These are phyloP conservation scores for Talaromyces liani DNA, from an alignment of 495 filamentous ascomycete genomes.

Conservation along the genomic window DNA sequence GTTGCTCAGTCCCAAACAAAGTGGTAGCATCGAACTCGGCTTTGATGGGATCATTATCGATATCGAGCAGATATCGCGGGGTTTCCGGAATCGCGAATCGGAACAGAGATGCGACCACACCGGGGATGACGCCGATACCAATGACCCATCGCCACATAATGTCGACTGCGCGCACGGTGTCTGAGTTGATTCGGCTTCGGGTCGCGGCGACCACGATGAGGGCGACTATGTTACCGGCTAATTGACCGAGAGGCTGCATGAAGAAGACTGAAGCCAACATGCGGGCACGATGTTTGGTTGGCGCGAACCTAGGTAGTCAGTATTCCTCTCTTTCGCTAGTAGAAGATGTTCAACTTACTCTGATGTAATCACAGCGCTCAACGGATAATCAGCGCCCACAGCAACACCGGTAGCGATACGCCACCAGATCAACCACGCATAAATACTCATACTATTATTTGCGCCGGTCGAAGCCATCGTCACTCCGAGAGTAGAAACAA, in stretches of 20 bases:
- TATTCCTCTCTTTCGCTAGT: conserved; percentile 1
- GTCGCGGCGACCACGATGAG: conserved; percentile 37
- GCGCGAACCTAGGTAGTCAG: conserved; percentile 42
- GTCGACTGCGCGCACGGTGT: conserved; percentile 33
- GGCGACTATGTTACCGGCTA: conserved; percentile 49
- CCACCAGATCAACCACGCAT: conserved; percentile 52
- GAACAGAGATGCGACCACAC: conserved; percentile 48
- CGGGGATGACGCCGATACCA: conserved; percentile 54
- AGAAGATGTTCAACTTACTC: conserved; percentile 33
- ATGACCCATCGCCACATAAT: conserved; percentile 54
- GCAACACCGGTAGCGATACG: conserved; percentile 50
- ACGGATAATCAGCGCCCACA: conserved; percentile 51
- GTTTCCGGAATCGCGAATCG: conserved; percentile 57
- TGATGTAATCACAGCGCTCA: conserved; percentile 53
- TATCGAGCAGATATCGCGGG: conserved; percentile 48
- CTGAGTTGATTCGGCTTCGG: conserved; percentile 19
- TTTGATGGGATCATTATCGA: conserved; percentile 39
- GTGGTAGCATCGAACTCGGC: conserved; percentile 40
- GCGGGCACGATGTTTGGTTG: conserved; percentile 47
- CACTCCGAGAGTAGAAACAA: conserved; percentile 47
- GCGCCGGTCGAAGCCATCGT: conserved; percentile 36
- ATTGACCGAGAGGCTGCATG: conserved; percentile 58
- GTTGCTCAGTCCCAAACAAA: conserved; percentile 22
- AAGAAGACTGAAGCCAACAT: conserved; percentile 64
- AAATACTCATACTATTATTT: conserved; percentile 45